Base-by-base conservation (phyloP, 1,284 basidiomycete species). In the Apiotrichum porosum region DNA sequence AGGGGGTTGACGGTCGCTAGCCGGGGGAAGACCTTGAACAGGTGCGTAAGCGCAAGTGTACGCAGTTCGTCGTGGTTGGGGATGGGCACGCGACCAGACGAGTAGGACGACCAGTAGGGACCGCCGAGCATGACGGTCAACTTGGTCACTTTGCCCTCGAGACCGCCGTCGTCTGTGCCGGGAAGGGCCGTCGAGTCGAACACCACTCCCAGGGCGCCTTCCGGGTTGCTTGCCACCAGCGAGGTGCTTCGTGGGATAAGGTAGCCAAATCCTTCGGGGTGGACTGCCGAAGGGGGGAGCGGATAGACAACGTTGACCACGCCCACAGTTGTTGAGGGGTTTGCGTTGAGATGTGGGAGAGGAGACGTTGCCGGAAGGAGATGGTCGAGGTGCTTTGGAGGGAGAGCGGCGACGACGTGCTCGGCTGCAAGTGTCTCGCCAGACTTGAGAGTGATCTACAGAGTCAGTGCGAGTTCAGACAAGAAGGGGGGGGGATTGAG, bases 41-140 rank as follows among this genome's bases (percentile, higher is more conserved):
- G 64, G 9, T 74, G 74, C 5, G 68, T 64, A 14, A 79, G 61
- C 18, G 78, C 73, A 2, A 65, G 60, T 49, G 68, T 52, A 13
- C 60, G 37, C 2, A 71, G 56, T 1, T 57, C 54, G 5, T 62
- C 52, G 1, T 59, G 21, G 13, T 37, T 28, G 0, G 44, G 26
- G 15, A 34, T n/a, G n/a, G n/a, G n/a, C n/a, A n/a, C n/a, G 47
- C 24, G 37, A 44, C 5, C 15, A 51, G 46, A 6, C 42, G 12
- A 56, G 52, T 73, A 72, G 4, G 75, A 70, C 3, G 77, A 64
- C 65, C 77, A 77, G 66, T 86, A 81, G 0, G 88, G 86, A 0
- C 92, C 92, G 13, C 93, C 92, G 32, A 92, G 75, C 89, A 98
- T 95, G 42, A 92, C 81, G 0, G 93, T 93, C 53, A 95, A 68